Evolutionary conservation across 2,329 filamentous ascomycete genomes (phyloP), one percentile per base, ranked within the genome.

Genomic region (Fusarium cyanostomum): DNA sequence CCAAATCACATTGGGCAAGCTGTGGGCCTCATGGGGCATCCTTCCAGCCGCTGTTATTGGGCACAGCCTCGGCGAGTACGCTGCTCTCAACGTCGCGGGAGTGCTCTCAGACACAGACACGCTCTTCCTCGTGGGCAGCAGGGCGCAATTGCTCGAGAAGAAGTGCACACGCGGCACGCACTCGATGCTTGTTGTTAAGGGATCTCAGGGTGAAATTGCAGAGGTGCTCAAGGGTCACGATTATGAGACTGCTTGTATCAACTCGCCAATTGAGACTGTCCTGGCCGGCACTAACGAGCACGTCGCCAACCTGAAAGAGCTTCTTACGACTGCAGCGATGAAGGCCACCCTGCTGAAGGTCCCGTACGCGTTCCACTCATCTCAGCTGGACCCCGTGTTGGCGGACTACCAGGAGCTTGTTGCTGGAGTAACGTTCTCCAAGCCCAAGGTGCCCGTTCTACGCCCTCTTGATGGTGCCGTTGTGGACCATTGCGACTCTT

Each of bases 101-200:
- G 85, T 89, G n/a, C 76, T 90, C 13, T 87, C 85, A 1, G 83
- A 81, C 13, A 79, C 79, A 30, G 87, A 90, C 66, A 82, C 85
- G 61, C 77, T 92, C 9, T 85, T 84, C 39, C 78, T 91, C 0
- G 86, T 90, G 6, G 88, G 88, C 8, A 70, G 76, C 16, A 80
- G 89, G 55, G 88, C 88, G 1, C 72, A 80, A 61, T 72, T 89
- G 12, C 77, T 89, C 8, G 79, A 85, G 60, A 73, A 81, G 26
- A 78, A 81, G 55, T 90, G 88, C 74, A 80, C 78, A 3, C 44
- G 58, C 0, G 70, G 73, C 2, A 73, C 59, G 1, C 73, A 78
- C 42, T 59, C 57, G 5, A 80, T 79, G 76, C 58, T 79, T 7
- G 69, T 75, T 3, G 72, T 78, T 5, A 74, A 72, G 58, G 52